phyloP scores from a whole-genome alignment of 768 basidiomycete genomes.

The Mycena albidolilacea region DNA sequence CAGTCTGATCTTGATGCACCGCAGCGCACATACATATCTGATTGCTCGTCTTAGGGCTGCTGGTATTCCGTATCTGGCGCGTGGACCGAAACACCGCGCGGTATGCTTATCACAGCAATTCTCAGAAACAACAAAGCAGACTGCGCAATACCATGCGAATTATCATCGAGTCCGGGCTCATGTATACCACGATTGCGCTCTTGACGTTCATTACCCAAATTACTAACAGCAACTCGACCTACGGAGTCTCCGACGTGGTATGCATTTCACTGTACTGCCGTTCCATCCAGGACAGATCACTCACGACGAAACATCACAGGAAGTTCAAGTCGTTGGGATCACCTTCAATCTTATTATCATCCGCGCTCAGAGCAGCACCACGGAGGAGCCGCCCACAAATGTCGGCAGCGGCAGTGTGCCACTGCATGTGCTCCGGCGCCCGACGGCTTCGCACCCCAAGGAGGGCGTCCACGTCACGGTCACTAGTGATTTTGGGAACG shows the following conservation, averaged over 20 bases:
- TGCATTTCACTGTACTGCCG: neutral
- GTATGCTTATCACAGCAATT: neutral
- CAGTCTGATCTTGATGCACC: neutral
- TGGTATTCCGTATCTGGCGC: slow-evolving; percentile 14
- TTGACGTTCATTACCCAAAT: neutral
- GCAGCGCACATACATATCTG: neutral
- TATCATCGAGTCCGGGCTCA: slow-evolving; percentile 28
- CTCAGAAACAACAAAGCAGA: neutral
- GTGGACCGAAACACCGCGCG: slow-evolving; percentile 11
- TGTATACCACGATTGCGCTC: neutral
- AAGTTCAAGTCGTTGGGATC: neutral
- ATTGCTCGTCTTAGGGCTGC: neutral
- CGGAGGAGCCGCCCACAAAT: neutral
- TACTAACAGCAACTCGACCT: neutral
- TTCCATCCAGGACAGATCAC: neutral
- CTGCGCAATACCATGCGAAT: neutral
- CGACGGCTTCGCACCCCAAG: neutral
- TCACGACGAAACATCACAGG: neutral
- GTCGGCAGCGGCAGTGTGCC: neutral
- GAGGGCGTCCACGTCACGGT: neutral
- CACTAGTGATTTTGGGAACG: neutral
- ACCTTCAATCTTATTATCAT: neutral
- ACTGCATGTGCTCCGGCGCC: neutral
- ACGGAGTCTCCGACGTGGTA: neutral
- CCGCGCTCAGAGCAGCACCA: too few relatives aligned